A percentile compares a stretch with the other conserved stretches of the same genome.
phyloP scores from a whole-genome alignment of 129 eudicot genomes.

The Flaveria bidentis region DNA sequence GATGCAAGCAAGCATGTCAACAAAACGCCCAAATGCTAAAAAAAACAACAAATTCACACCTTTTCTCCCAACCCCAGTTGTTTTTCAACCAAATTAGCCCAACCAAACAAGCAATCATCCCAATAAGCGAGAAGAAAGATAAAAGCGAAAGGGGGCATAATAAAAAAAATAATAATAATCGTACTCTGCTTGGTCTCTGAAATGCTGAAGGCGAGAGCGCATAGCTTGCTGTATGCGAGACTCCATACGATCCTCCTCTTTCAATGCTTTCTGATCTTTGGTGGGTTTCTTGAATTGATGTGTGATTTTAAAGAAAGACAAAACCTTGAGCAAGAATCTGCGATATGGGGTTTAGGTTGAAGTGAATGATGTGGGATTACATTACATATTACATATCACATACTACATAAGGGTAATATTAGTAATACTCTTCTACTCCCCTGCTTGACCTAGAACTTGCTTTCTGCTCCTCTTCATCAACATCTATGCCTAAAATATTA shows the following conservation, averaged over 20 bases:
- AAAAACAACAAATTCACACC: background rate
- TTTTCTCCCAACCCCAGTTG: background rate
- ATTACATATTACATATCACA: too few relatives aligned
- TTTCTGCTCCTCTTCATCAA: too few relatives aligned
- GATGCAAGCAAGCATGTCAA: background rate
- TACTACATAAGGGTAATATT: too few relatives aligned
- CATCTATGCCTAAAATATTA: too few relatives aligned
- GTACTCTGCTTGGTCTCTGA: constrained; percentile 72
- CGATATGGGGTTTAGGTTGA: background rate
- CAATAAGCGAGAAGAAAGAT: background rate
- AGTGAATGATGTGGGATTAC: background rate
- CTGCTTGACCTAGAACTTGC: too few relatives aligned
- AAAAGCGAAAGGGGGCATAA: background rate
- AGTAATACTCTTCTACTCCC: too few relatives aligned
- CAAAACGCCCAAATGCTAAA: background rate
- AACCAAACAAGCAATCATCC: background rate
- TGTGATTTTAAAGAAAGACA: too few relatives aligned
- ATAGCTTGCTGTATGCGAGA: constrained; percentile 48
- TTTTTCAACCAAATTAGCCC: background rate
- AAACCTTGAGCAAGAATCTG: background rate
- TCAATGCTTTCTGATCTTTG: constrained; percentile 24
- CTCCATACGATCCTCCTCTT: constrained; percentile 41
- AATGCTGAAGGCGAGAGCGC: constrained; percentile 55
- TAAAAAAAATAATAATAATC: too few relatives aligned
- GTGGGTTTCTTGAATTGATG: background rate